phyloP scores from a whole-genome alignment of 2,329 filamentous ascomycete genomes.

The Cryphonectria naterciae region DNA sequence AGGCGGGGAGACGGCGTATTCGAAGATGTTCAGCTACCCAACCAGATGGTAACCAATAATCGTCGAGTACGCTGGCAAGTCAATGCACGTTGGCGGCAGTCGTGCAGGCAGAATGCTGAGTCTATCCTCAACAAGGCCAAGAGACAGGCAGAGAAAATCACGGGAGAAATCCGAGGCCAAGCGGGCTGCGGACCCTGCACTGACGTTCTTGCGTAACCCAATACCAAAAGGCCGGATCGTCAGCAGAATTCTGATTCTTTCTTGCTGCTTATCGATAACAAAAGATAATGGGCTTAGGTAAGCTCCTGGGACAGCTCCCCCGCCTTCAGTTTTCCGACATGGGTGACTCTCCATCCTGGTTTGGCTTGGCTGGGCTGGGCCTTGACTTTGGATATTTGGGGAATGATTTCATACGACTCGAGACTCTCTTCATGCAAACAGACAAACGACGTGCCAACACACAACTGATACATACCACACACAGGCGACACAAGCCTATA shows the following conservation, averaged over 20 bases:
- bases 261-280: slow-evolving; percentile 23
- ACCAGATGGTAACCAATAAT: neutral
- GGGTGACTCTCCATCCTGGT: neutral
- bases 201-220: slow-evolving; percentile 16
- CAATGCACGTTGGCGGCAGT: slow-evolving; percentile 27
- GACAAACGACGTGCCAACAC: neutral
- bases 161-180: slow-evolving; percentile 7
- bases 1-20: neutral
- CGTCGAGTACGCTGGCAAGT: neutral
- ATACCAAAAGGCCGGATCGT: slow-evolving; percentile 24
- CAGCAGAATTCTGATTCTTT: slow-evolving; percentile 20
- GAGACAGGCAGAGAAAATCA: neutral
- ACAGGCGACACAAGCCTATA: neutral
- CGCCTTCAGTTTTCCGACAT: slow-evolving; percentile 12
- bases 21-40: neutral
- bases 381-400: neutral
- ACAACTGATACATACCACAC: neutral
- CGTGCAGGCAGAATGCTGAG: slow-evolving; percentile 13
- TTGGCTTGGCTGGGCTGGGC: neutral
- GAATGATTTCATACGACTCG: slow-evolving; percentile 13
- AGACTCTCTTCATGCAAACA: slow-evolving; percentile 3
- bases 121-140: neutral
- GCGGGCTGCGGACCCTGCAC: slow-evolving; percentile 1
- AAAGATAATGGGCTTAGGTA: neutral
- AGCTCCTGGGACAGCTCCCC: neutral